A percentile compares a stretch with the other conserved stretches of the same genome.
These are phyloP conservation scores for Friedmanniomyces simplex DNA, from an alignment of 495 filamentous ascomycete species.

Conservation along the genomic window DNA sequence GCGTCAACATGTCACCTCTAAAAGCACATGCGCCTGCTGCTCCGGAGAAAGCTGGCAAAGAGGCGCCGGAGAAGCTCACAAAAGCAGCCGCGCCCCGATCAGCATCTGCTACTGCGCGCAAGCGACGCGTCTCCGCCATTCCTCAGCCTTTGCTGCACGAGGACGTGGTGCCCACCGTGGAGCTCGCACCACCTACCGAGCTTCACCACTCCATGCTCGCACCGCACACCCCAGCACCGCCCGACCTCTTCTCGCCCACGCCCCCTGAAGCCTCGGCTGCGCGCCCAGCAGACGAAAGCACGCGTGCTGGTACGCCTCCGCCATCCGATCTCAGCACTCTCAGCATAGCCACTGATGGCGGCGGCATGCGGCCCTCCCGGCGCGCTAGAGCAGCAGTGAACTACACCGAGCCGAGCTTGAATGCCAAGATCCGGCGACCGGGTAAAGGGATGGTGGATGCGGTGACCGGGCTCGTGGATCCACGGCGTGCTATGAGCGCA, in stretches of 20 bases:
- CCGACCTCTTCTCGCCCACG: slow-evolving; percentile 29
- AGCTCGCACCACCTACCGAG: slow-evolving; percentile 14
- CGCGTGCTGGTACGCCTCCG: slow-evolving; percentile 29
- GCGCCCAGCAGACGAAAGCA: slow-evolving; percentile 13
- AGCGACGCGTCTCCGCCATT: slow-evolving; percentile 13
- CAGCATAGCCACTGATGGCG: slow-evolving; percentile 5
- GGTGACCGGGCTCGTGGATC: slow-evolving; percentile 19
- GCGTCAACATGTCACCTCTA: slow-evolving; percentile 31
- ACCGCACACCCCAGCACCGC: slow-evolving; percentile 28
- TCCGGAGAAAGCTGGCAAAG: slow-evolving; percentile 15
- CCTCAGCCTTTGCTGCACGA: slow-evolving; percentile 11
- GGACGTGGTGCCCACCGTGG: slow-evolving; percentile 16
- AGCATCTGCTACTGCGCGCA: not conserved
- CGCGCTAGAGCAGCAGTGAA: slow-evolving; percentile 31
- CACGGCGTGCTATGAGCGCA: slow-evolving; percentile 16
- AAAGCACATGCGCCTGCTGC: slow-evolving; percentile 16
- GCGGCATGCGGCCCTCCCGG: slow-evolving; percentile 24
- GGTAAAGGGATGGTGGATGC: slow-evolving; percentile 32
- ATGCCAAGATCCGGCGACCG: slow-evolving; percentile 33
- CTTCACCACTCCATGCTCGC: slow-evolving; percentile 1
- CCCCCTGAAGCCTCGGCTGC: slow-evolving; percentile 26
- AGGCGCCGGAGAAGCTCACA: slow-evolving; percentile 18
- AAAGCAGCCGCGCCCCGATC: not conserved
- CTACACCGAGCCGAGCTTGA: slow-evolving; percentile 34
- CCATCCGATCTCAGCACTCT: slow-evolving; percentile 25